Evolutionary conservation across 306 rosid species (phyloP).

Genomic region (Cucumis cinereus): DNA sequence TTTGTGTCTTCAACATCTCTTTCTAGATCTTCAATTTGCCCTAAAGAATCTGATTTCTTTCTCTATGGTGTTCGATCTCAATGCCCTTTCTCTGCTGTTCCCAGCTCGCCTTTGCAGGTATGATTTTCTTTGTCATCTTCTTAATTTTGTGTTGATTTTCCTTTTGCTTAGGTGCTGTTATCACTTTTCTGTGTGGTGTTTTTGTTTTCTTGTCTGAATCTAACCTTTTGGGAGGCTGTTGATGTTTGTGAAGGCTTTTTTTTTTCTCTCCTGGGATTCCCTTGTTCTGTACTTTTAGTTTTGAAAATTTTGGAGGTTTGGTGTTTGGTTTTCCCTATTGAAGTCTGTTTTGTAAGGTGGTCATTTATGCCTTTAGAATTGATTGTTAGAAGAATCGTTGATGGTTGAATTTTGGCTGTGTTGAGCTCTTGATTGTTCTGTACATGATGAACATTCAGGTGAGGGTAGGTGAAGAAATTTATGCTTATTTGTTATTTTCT

Average conservation of each 20-base stretch:
- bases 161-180: not conserved
- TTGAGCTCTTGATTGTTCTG: not conserved
- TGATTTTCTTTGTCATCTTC: not conserved
- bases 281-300: not conserved
- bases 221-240: not conserved
- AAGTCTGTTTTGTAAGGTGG: too few relatives aligned
- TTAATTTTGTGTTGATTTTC: not conserved
- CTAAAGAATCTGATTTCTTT: conserved; percentile 20
- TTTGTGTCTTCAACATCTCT: conserved; percentile 16
- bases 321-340: not conserved
- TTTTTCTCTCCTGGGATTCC: not conserved
- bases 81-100: conserved; percentile 33
- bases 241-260: not conserved
- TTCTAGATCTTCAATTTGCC: conserved; percentile 20
- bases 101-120: conserved; percentile 54
- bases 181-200: not conserved
- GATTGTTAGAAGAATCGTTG: not conserved
- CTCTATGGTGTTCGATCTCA: conserved; percentile 44
- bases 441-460: not conserved
- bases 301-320: not conserved
- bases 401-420: not conserved
- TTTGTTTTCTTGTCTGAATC: not conserved
- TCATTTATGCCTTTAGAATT: too few relatives aligned
- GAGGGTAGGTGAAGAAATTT: not conserved
- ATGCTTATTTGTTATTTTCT: not conserved